These are phyloP conservation scores for Nannizziopsis barbatae DNA, from an alignment of 2,329 filamentous ascomycete species.

Conservation along the genomic window DNA sequence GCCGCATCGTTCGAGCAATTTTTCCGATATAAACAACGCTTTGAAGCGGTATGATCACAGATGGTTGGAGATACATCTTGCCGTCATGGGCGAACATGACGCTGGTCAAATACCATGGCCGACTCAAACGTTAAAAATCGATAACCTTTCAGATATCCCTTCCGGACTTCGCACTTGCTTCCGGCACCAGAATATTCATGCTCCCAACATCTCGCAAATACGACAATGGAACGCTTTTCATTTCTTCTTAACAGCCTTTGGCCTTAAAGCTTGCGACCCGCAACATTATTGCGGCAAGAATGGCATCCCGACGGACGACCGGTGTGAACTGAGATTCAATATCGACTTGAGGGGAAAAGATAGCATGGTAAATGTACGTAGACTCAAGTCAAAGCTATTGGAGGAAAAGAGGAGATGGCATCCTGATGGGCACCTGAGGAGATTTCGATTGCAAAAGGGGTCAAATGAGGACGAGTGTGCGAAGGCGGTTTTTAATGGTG, in stretches of 20 bases:
- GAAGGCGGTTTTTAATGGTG: conserved; percentile 15
- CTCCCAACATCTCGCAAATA: conserved; percentile 9
- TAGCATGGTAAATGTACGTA: background rate
- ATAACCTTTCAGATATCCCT: conserved; percentile 5
- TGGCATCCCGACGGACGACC: background rate
- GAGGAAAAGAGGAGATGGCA: conserved; percentile 16
- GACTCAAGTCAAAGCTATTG: conserved; percentile 12
- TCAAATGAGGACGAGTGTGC: conserved; percentile 13
- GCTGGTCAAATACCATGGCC: conserved; percentile 9
- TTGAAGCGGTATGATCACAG: background rate
- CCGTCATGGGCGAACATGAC: background rate
- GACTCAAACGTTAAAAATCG: conserved; percentile 2
- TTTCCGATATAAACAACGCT: background rate
- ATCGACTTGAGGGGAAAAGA: conserved; percentile 6
- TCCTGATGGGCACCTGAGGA: conserved; percentile 12
- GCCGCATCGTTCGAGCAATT: background rate
- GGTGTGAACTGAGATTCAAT: conserved; percentile 8
- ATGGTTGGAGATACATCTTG: background rate
- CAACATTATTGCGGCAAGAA: conserved; percentile 1
- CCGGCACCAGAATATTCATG: background rate
- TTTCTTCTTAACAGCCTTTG: conserved; percentile 14
- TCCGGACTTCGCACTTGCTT: background rate
- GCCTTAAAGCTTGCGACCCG: conserved; percentile 4
- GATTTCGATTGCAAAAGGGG: conserved; percentile 11
- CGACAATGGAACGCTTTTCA: conserved; percentile 16